Evolutionary conservation across 306 rosid species (phyloP), one percentile per base, ranked within the genome.

Genomic region (Quercus engelmannii): DNA sequence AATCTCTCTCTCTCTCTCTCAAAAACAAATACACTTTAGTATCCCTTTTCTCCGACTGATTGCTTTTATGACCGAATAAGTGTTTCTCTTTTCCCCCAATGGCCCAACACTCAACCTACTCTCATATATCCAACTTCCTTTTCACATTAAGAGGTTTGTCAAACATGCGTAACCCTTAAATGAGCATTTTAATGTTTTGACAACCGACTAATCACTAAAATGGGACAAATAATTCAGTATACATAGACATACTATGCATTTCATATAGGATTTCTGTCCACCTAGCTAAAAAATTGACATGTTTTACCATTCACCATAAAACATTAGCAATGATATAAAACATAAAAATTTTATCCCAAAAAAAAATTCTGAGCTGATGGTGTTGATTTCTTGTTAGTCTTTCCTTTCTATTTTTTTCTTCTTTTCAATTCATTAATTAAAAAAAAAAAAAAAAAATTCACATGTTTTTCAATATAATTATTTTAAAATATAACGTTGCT

Each of bases 1-100:
- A 56, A 56, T 23, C 51, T 21, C 72, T 74, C 46, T 80, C 35
- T 65, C 78, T 41, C 79, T 74, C 35, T 65, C 9, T 25, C 26
- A 3, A 4, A 6, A 25, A 19, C 7, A 31, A 64, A 2, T 14
- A 19, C 6, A 3, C 1, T 5, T 28, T 30, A 31, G 43, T 17
- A 13, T 2, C 62, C 30, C 35, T 54, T 55, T 52, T 71, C 69
- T 56, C 79, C 43, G 10, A 17, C 70, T 6, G 41, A 15, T 28
- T 28, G 43, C 21, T 17, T 64, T 17, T 64, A 31, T 28, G 14
- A 10, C 17, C 33, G 14, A 59, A 4, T 3, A 3, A 49, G 5
- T 3, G 54, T 49, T 3, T 12, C 54, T 49, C 17, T 49, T 13
- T 49, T 12, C 17, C 17, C 54, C 17, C 46, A 41, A 0, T 41